Percentiles rank a stretch among this genome's conserved stretches.
phyloP scores from a whole-genome alignment of 108 stramenopile species.

The Mediolabrus comicus region DNA sequence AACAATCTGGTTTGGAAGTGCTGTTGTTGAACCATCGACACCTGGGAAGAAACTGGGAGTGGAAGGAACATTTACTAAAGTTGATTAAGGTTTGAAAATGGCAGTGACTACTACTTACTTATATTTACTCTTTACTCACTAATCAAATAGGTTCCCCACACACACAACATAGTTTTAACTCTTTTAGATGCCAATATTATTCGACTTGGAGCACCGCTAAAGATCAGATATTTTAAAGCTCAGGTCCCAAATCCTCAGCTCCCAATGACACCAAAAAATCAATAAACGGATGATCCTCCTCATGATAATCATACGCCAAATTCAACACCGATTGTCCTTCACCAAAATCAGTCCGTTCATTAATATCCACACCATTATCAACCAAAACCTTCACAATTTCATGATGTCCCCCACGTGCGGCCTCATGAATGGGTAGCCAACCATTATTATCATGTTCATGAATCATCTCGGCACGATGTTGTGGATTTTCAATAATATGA shows the following conservation, averaged over 20 bases:
- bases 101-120: too few species aligned
- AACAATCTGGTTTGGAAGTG: slow-evolving; percentile 55
- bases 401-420: slow-evolving; percentile 53
- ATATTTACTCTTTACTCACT: too few species aligned
- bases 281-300: slow-evolving; percentile 35
- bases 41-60: slow-evolving; percentile 30
- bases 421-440: slow-evolving; percentile 62
- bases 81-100: too few species aligned
- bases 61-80: slow-evolving; percentile 3
- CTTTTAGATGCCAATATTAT: too few species aligned
- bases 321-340: slow-evolving; percentile 46
- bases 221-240: slow-evolving; percentile 4
- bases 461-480: background rate
- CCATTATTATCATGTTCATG: slow-evolving; percentile 49
- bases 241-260: slow-evolving; percentile 50
- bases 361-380: slow-evolving; percentile 57
- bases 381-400: slow-evolving; percentile 58
- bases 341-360: slow-evolving; percentile 54
- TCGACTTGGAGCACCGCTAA: too few species aligned
- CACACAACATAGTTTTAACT: too few species aligned
- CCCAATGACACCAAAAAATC: slow-evolving; percentile 39
- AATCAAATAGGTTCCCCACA: too few species aligned
- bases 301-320: slow-evolving; percentile 37
- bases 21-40: slow-evolving; percentile 13
- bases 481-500: background rate